Evolutionary conservation across 345 rosid species (phyloP).

Genomic region (Gossypium sturtianum): DNA sequence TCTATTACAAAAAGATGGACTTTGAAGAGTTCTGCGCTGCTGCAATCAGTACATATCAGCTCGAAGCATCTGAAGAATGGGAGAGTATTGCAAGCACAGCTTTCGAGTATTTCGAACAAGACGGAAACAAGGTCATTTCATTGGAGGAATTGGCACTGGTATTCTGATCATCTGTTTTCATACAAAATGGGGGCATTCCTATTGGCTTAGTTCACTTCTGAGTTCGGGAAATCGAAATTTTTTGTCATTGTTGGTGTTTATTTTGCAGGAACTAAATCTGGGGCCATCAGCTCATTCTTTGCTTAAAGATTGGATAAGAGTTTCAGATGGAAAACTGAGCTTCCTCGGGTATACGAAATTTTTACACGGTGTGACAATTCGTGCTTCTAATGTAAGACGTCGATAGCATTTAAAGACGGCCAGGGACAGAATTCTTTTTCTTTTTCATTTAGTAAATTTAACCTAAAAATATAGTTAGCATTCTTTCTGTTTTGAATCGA

Average conservation of each 20-base stretch:
- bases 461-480: background rate
- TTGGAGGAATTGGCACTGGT: conserved; percentile 78
- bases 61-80: conserved; percentile 86
- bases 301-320: conserved; percentile 53
- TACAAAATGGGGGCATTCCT: background rate
- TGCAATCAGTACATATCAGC: conserved; percentile 71
- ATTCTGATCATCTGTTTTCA: background rate
- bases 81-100: conserved; percentile 65
- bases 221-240: background rate
- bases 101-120: conserved; percentile 73
- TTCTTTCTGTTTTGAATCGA: conserved; percentile 6
- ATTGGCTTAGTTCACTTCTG: background rate
- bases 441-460: background rate
- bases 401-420: conserved; percentile 21
- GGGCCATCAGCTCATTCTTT: conserved; percentile 43
- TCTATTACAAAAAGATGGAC: conserved; percentile 56
- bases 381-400: conserved; percentile 50
- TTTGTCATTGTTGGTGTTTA: background rate
- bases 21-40: conserved; percentile 96
- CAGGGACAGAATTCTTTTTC: background rate
- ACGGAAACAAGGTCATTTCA: conserved; percentile 77
- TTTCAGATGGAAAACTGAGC: conserved; percentile 58
- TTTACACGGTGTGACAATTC: conserved; percentile 70
- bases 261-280: conserved; percentile 55
- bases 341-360: conserved; percentile 67